Conservation (phyloP, 805 yeast species). For the Kazachstania bromeliacearum region DNA sequence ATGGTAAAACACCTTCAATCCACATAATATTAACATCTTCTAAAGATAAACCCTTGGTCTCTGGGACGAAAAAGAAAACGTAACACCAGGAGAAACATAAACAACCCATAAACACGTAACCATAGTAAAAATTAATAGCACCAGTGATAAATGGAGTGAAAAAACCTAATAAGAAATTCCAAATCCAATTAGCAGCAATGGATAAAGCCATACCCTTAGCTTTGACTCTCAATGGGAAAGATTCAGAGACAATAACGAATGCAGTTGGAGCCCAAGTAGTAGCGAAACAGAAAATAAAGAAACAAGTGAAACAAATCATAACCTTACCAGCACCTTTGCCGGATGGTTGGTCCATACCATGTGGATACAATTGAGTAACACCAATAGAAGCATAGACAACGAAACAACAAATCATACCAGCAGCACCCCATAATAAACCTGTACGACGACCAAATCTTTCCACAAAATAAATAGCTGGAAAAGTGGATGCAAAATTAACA, state of each 20-base stretch:
- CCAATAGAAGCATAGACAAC: slow-evolving; percentile 52
- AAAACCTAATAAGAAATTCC: slow-evolving; percentile 57
- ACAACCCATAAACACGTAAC: slow-evolving; percentile 49
- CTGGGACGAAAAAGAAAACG: slow-evolving; percentile 58
- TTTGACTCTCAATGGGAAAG: slow-evolving; percentile 63
- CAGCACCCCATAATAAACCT: slow-evolving; percentile 40
- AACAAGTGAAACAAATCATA: slow-evolving; percentile 61
- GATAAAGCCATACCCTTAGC: slow-evolving; percentile 46
- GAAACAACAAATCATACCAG: slow-evolving; percentile 38
- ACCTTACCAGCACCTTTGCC: slow-evolving; percentile 53
- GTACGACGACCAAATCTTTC: slow-evolving; percentile 48
- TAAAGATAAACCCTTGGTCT: slow-evolving; percentile 66
- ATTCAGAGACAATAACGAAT: slow-evolving; percentile 55
- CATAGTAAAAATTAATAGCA: slow-evolving; percentile 56
- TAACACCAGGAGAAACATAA: slow-evolving; percentile 44
- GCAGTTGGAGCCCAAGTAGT: slow-evolving; percentile 67
- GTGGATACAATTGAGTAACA: slow-evolving; percentile 36
- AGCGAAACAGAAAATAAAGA: slow-evolving; percentile 63
- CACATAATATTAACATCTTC: slow-evolving; percentile 63
- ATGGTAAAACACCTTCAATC: slow-evolving; percentile 31
- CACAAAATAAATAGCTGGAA: slow-evolving; percentile 40
- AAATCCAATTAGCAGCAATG: slow-evolving; percentile 50
- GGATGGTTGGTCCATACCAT: slow-evolving; percentile 32
- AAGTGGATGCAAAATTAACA: slow-evolving; percentile 50
- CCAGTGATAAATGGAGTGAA: slow-evolving; percentile 58